phyloP scores from a whole-genome alignment of 2,329 filamentous ascomycete species.

The Trichothecium sympodiale region DNA sequence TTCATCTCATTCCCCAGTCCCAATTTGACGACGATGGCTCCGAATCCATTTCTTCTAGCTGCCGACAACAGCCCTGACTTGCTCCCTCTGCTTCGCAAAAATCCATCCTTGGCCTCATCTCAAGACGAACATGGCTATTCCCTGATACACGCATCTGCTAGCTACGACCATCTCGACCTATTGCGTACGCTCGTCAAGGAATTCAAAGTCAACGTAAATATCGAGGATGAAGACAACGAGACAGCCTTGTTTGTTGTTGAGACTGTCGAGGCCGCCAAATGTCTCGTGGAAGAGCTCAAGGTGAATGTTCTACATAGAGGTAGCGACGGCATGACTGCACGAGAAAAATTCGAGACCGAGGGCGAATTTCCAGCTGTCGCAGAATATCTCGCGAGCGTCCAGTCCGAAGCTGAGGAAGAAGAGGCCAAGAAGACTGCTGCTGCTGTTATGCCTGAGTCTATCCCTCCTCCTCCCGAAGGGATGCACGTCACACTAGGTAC shows the following conservation, averaged over 20 bases:
- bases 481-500: slow-evolving; percentile 69
- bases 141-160: slow-evolving; percentile 82
- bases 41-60: slow-evolving; percentile 63
- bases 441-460: slow-evolving; percentile 20
- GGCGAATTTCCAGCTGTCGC: slow-evolving; percentile 67
- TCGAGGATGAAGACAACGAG: slow-evolving; percentile 84
- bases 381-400: slow-evolving; percentile 48
- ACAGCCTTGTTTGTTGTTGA: slow-evolving; percentile 93
- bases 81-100: slow-evolving; percentile 59
- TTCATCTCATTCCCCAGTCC: background rate
- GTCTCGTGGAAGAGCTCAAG: slow-evolving; percentile 73
- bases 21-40: slow-evolving; percentile 26
- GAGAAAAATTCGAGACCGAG: slow-evolving; percentile 69
- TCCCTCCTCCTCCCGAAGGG: slow-evolving; percentile 61
- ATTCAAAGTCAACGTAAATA: slow-evolving; percentile 66
- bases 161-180: slow-evolving; percentile 79
- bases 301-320: slow-evolving; percentile 57
- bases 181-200: slow-evolving; percentile 65
- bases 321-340: slow-evolving; percentile 66
- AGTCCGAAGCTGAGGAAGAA: slow-evolving; percentile 16
- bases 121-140: slow-evolving; percentile 94
- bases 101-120: slow-evolving; percentile 63
- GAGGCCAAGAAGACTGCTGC: slow-evolving; percentile 13
- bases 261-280: slow-evolving; percentile 63
- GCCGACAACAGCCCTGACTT: slow-evolving; percentile 71